Percentiles rank a stretch among this genome's conserved stretches.
Evolutionary conservation across 2,329 filamentous ascomycete species (phyloP).

Genomic region (Byssothecium circinans): DNA sequence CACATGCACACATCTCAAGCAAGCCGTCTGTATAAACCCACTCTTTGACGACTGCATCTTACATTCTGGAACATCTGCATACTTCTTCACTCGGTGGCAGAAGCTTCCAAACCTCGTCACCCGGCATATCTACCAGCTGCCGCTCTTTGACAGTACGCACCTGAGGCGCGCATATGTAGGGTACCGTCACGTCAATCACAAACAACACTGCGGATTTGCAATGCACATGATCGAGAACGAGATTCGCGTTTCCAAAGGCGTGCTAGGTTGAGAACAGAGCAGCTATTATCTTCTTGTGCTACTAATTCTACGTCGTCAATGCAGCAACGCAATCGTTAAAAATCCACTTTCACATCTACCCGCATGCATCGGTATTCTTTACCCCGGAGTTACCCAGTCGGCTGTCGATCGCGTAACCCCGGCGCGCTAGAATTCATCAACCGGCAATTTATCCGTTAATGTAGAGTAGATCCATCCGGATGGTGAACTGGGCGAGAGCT

Average conservation of each 20-base stretch:
- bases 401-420: conserved; percentile 19
- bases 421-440: conserved; percentile 20
- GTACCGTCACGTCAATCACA: no score
- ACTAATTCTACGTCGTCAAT: no score
- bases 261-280: no score
- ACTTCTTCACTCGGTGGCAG: no score
- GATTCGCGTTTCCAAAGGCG: no score
- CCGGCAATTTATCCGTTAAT: conserved; percentile 29
- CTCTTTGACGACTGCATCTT: neutral
- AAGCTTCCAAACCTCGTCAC: neutral
- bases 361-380: conserved; percentile 14
- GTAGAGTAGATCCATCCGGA: conserved; percentile 8
- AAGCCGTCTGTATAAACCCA: neutral
- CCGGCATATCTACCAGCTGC: neutral
- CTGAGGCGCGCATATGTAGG: no score
- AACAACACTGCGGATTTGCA: no score
- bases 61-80: neutral
- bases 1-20: neutral
- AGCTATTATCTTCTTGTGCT: no score
- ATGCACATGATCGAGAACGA: no score
- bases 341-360: no score
- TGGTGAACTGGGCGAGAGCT: conserved; percentile 10
- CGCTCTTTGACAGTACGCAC: conserved; percentile 1
- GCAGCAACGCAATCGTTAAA: no score
- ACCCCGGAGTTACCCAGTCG: conserved; percentile 5